Base-by-base conservation (phyloP, 345 rosid genomes). In the Bruguiera parviflora region DNA sequence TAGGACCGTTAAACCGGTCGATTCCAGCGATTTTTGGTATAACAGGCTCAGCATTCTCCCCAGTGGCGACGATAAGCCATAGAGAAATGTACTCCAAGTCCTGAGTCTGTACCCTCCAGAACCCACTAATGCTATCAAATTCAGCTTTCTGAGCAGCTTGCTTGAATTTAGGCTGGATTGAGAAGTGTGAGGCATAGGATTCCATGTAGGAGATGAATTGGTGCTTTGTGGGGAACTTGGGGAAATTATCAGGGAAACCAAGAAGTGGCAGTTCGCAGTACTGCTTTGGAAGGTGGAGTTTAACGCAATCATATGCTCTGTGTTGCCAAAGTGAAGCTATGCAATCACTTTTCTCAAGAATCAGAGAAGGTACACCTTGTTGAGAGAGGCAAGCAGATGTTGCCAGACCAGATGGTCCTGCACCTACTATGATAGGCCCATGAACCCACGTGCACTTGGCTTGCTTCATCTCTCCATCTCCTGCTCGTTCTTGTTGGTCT, bases 321-420 rank as follows among this genome's bases (percentile, higher is more conserved):
- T 82, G 67, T 55, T 85, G 86, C 99, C 99, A 95, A 10, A 95
- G 77, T 33, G 99, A 85, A 56, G 99, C 99, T 71, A 92, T 78
- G 35, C 94, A 88, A 53, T 87, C 84, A 9, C 73, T 73, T 78
- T 81, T 85, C 80, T 95, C 99, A 11, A 95, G 91, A 67, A 92
- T 78, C 18, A 95, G 72, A 21, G 86, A 86, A 46, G 96, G 89
- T 13, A 95, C 74, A 0, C 94, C 89, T 3, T 67, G 86, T 71
- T 81, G 66, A 46, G 81, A 71, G 0, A 95, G 82, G 80, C 96
- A 92, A 43, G 99, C 98, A 0, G 98, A 78, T 6, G 79, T 82
- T 0, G 98, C 89, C 53, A 95, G 61, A 73, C 98, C 99, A 28
- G 98, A 92, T 0, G 99, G 96, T 5, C 99, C 98, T 3, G 98